Conservation (phyloP, 2,329 filamentous ascomycete genomes). For the Rhexocercosporidium sp. region DNA sequence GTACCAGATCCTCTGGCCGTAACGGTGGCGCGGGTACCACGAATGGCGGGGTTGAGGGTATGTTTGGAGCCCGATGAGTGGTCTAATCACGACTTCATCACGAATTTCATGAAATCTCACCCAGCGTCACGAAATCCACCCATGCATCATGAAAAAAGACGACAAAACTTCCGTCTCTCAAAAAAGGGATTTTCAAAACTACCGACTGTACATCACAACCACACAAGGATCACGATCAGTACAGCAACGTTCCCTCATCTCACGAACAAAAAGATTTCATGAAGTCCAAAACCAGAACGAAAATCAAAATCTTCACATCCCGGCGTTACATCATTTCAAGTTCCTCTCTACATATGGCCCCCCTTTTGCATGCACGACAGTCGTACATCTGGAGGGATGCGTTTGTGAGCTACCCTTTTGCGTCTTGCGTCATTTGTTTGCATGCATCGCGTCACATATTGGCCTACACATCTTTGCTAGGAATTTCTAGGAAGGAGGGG, state of each 20-base stretch:
- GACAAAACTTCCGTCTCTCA: not conserved
- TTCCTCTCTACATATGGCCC: not conserved
- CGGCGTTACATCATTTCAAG: not conserved
- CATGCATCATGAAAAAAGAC: not conserved
- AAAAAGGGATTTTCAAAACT: not conserved
- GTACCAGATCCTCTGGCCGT: slow-evolving; percentile 26
- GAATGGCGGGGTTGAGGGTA: slow-evolving; percentile 29
- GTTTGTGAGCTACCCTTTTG: not conserved
- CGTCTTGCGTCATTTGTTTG: not conserved
- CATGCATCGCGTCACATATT: not conserved
- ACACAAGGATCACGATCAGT: not conserved
- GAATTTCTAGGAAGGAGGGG: not conserved
- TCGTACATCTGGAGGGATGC: not conserved
- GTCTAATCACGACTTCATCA: not conserved
- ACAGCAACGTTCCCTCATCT: not conserved
- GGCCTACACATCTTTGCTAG: too few species aligned
- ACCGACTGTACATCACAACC: not conserved
- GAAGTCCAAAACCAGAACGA: not conserved
- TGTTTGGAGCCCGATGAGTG: slow-evolving; percentile 29
- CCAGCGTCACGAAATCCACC: not conserved
- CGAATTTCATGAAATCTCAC: not conserved
- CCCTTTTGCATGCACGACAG: slow-evolving; percentile 9
- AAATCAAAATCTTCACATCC: slow-evolving; percentile 3
- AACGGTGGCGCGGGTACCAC: slow-evolving; percentile 25
- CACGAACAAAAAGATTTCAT: not conserved